phyloP scores from a whole-genome alignment of 2,329 filamentous ascomycete species.

The Clarireedia homoeocarpa region DNA sequence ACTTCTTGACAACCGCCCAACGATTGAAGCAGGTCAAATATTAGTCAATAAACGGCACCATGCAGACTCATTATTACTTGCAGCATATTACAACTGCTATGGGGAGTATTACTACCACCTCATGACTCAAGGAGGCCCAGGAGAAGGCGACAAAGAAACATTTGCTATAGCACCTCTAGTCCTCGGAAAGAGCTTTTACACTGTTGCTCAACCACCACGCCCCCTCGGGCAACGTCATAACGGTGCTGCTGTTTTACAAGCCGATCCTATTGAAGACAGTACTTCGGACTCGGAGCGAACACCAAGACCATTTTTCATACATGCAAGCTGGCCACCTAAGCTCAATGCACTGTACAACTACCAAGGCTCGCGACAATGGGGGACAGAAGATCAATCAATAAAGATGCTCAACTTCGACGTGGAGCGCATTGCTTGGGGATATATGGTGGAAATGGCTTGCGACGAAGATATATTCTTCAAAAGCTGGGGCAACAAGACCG shows the following conservation, averaged over 20 bases:
- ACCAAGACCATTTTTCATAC: slow-evolving; percentile 14
- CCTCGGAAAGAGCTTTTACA: slow-evolving; percentile 33
- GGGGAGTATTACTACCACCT: slow-evolving; percentile 23
- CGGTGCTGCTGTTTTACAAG: slow-evolving; percentile 15
- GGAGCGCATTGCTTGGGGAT: slow-evolving; percentile 15
- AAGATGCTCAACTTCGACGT: slow-evolving; percentile 14
- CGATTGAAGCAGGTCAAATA: slow-evolving; percentile 32
- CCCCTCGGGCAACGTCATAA: slow-evolving; percentile 6
- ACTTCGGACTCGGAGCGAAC: background rate
- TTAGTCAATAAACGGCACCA: slow-evolving; percentile 37
- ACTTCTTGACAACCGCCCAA: slow-evolving; percentile 27
- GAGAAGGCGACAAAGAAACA: slow-evolving; percentile 44
- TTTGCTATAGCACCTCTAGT: slow-evolving; percentile 38
- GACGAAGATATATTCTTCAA: slow-evolving; percentile 9
- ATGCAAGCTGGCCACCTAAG: slow-evolving; percentile 17
- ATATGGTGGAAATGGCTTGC: slow-evolving; percentile 20
- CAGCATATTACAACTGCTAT: slow-evolving; percentile 42
- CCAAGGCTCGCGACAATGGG: slow-evolving; percentile 13
- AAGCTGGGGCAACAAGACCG: slow-evolving; percentile 14
- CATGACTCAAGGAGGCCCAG: slow-evolving; percentile 35
- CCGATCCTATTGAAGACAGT: slow-evolving; percentile 7
- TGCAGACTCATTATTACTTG: slow-evolving; percentile 35
- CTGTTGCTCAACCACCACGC: slow-evolving; percentile 7
- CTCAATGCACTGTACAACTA: slow-evolving; percentile 15
- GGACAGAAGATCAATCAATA: background rate